phyloP scores from a whole-genome alignment of 345 rosid species.

The Hypericum androsaemum region DNA sequence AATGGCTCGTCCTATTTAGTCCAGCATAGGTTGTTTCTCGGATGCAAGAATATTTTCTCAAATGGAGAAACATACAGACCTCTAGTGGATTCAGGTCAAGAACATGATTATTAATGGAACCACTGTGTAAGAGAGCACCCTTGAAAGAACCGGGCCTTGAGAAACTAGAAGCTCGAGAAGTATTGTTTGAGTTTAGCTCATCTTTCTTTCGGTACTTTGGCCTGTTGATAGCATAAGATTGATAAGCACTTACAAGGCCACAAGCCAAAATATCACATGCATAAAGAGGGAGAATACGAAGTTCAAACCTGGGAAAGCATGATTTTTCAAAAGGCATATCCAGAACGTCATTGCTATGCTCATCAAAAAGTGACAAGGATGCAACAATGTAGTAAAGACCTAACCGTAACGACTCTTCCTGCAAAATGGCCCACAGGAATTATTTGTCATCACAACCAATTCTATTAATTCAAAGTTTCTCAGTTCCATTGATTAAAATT shows the following conservation, averaged over 20 bases:
- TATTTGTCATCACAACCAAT: no score
- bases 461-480: no score
- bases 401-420: conserved; percentile 82
- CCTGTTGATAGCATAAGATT: conserved; percentile 27
- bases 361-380: conserved; percentile 75
- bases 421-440: conserved; percentile 10
- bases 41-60: no score
- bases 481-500: no score
- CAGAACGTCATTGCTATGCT: conserved; percentile 81
- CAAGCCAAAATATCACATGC: neutral
- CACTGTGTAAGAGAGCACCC: conserved; percentile 35
- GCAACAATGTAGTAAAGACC: conserved; percentile 79
- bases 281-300: conserved; percentile 6
- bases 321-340: conserved; percentile 82
- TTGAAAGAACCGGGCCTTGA: conserved; percentile 41
- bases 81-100: conserved; percentile 75
- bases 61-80: conserved; percentile 21
- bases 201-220: conserved; percentile 37
- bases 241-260: conserved; percentile 2
- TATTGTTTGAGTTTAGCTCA: conserved; percentile 16
- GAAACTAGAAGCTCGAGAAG: conserved; percentile 31
- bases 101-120: conserved; percentile 40
- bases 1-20: neutral
- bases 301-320: conserved; percentile 65
- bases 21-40: no score